Evolutionary conservation across 768 basidiomycete species (phyloP), one percentile per base, ranked within the genome.

Genomic region (Suillus decipiens): DNA sequence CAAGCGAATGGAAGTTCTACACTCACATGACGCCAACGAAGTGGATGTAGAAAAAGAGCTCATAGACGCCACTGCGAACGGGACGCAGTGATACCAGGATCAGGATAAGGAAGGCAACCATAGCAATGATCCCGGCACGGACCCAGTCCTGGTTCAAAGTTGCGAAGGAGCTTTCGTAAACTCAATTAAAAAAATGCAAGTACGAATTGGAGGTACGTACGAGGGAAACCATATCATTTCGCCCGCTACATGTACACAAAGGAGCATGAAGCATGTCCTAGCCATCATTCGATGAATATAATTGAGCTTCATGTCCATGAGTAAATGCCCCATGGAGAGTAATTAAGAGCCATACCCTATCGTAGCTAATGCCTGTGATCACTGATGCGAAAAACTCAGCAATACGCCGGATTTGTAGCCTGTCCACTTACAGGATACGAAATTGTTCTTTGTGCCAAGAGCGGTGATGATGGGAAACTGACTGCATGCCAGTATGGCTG

Each of bases 31-130:
- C 76, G 28, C 79, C 65, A 3, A 80, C 7, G 59, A 83, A 78
- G 68, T 89, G 87, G 0, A 73, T 43, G 31, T 81, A 69, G 36
- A 84, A 74, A 75, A 89, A 89, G 5, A 81, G 3, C 67, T 88
- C 86, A 60, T 86, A 88, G 2, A 66, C 69, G 6, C 69, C 73
- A 5, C 75, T 70, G 9, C 86, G 81, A 22, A 87, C 66, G 1
- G 78, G 80, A 17, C 83, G 81, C 12, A 87, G 61, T 8, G 85
- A 82, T 22, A 84, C 62, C 14, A 86, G 47, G 24, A 70, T 72
- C 5, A 86, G 61, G n/a, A 85, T 60, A 2, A 78, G 72, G 15
- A 86, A 74, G 0, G 83, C 64, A 17, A 67, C 65, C 2, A 77
- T 55, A 0, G 84, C 80, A 17, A 70, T 64, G 4, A 81, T 43